These are phyloP conservation scores for Aquilaria malaccensis DNA, from an alignment of 345 rosid species.

Conservation along the genomic window DNA sequence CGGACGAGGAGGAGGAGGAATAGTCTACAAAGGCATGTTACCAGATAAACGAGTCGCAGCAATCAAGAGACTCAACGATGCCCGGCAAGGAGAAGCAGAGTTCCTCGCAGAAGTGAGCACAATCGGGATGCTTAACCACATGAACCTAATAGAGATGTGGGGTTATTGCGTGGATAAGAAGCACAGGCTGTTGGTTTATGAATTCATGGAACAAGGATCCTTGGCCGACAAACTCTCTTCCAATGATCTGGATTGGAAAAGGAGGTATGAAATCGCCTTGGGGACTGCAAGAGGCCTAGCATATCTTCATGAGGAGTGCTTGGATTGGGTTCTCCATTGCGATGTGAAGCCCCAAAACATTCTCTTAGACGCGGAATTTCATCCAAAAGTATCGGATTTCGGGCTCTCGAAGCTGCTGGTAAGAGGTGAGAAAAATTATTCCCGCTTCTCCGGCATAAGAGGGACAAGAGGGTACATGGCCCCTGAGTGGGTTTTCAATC, in stretches of 20 bases:
- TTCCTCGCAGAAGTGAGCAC: slow-evolving; percentile 32
- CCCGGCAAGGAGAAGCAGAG: slow-evolving; percentile 28
- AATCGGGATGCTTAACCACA: slow-evolving; percentile 34
- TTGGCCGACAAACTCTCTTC: not conserved
- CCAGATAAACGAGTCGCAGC: slow-evolving; percentile 17
- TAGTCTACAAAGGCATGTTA: slow-evolving; percentile 21
- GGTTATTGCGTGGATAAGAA: slow-evolving; percentile 24
- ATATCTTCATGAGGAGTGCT: slow-evolving; percentile 35
- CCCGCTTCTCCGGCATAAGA: slow-evolving; percentile 13
- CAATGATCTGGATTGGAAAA: slow-evolving; percentile 14
- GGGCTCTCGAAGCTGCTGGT: slow-evolving; percentile 16
- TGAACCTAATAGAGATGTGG: slow-evolving; percentile 29
- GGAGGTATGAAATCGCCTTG: slow-evolving; percentile 13
- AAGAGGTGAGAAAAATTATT: not conserved
- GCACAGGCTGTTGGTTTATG: slow-evolving; percentile 25
- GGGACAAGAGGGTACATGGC: slow-evolving; percentile 31
- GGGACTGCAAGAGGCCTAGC: slow-evolving; percentile 30
- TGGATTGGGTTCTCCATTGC: slow-evolving; percentile 29
- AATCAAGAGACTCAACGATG: slow-evolving; percentile 20
- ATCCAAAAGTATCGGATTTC: slow-evolving; percentile 21
- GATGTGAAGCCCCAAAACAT: slow-evolving; percentile 29
- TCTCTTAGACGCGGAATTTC: slow-evolving; percentile 12
- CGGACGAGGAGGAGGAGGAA: slow-evolving; percentile 26
- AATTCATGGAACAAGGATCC: slow-evolving; percentile 16
- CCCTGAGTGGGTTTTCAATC: slow-evolving; percentile 22